Conservation (phyloP, 108 stramenopile species). For the Aurantiochytrium sp. region DNA sequence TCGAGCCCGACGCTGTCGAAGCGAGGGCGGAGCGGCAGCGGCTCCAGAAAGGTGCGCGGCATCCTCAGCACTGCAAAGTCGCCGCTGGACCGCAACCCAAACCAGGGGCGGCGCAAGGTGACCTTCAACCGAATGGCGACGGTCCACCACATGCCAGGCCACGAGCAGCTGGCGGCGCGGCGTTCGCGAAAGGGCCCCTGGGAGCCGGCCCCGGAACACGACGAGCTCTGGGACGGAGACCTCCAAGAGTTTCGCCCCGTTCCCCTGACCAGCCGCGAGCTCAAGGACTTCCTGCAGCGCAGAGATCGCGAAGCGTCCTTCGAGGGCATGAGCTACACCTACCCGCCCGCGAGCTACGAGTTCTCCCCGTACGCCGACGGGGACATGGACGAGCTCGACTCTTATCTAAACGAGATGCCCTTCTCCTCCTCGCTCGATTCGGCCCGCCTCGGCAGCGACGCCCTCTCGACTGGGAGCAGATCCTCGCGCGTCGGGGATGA, state of each 20-base stretch:
- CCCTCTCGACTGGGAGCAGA: not conserved
- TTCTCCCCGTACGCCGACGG: not conserved
- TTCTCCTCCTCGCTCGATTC: not conserved
- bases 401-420: not conserved
- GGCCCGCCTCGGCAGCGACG: not conserved
- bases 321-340: not conserved
- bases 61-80: not conserved
- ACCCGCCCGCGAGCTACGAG: slow-evolving; percentile 17
- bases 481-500: not conserved
- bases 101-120: not conserved
- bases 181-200: not conserved
- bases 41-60: not conserved
- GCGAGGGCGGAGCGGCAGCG: not conserved
- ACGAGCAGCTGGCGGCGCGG: not conserved
- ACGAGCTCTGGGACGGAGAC: slow-evolving; percentile 22
- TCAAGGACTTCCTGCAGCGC: not conserved
- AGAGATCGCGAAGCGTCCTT: not conserved
- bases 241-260: not conserved
- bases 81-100: not conserved
- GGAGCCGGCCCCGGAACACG: slow-evolving; percentile 12
- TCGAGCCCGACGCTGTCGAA: not conserved
- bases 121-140: slow-evolving; percentile 5
- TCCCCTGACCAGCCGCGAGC: not conserved
- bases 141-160: not conserved
- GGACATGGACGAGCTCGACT: slow-evolving; percentile 19